Conservation (phyloP, 306 rosid genomes). For the Fagus crenata region DNA sequence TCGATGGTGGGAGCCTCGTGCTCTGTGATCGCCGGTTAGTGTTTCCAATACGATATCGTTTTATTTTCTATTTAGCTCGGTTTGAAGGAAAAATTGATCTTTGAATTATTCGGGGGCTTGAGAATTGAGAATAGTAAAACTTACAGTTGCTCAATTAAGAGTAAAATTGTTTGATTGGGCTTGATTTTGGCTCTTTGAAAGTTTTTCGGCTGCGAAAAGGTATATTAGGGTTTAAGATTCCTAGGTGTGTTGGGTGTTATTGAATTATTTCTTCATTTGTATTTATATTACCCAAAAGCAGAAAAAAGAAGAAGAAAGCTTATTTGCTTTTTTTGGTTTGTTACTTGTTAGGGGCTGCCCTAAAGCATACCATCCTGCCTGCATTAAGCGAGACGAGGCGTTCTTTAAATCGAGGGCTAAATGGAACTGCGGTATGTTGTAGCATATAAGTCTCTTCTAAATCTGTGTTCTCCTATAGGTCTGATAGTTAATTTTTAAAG, state of each 20-base stretch:
- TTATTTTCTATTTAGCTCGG: background rate
- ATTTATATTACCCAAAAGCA: background rate
- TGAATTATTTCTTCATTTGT: background rate
- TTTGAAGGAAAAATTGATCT: background rate
- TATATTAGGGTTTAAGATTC: background rate
- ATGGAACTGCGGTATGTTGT: slow-evolving; percentile 92
- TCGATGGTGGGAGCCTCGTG: slow-evolving; percentile 96
- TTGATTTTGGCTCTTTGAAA: too few species aligned
- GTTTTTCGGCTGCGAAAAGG: too few species aligned
- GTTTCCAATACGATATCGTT: background rate
- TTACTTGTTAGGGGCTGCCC: slow-evolving; percentile 77
- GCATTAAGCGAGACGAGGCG: slow-evolving; percentile 88
- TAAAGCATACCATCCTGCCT: slow-evolving; percentile 92
- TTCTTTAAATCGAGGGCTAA: slow-evolving; percentile 90
- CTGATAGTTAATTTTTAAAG: background rate
- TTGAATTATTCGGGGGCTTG: background rate
- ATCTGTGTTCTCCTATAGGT: slow-evolving; percentile 2
- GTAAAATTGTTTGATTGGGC: too few species aligned
- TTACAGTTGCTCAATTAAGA: background rate
- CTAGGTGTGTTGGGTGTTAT: background rate
- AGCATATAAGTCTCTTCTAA: background rate
- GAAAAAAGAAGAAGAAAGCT: background rate
- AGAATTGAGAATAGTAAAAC: background rate
- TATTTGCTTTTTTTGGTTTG: slow-evolving; percentile 11
- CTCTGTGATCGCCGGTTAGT: slow-evolving; percentile 99